Evolutionary conservation across 2,329 filamentous ascomycete genomes (phyloP).

Genomic region (Pseudohalonectria lignicola): DNA sequence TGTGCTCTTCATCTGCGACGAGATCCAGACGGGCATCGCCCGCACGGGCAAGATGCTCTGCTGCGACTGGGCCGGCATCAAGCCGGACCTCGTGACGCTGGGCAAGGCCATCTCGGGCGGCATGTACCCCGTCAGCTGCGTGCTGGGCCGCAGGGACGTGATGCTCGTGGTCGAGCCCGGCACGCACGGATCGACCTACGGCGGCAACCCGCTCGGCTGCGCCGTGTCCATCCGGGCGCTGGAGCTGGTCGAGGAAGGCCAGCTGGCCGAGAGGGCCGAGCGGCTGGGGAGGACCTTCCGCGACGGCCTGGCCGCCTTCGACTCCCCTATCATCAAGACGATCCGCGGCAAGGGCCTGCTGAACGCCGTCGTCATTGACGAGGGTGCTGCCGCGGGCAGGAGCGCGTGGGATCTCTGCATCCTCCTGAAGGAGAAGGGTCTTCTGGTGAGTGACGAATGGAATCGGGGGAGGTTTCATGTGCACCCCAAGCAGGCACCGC

Average conservation of each 20-base stretch:
- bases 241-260: constrained; percentile 86
- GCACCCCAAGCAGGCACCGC: too few species aligned
- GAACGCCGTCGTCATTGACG: constrained; percentile 94
- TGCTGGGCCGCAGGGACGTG: constrained; percentile 77
- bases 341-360: constrained; percentile 89
- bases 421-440: constrained; percentile 87
- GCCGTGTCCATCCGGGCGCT: constrained; percentile 92
- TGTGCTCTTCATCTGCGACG: constrained; percentile 90
- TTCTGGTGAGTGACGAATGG: constrained; percentile 60
- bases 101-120: constrained; percentile 97
- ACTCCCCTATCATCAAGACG: constrained; percentile 68
- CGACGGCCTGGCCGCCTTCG: constrained; percentile 61
- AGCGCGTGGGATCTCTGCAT: constrained; percentile 95
- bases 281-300: constrained; percentile 74
- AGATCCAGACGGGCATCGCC: constrained; percentile 97
- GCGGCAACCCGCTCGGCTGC: constrained; percentile 90
- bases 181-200: constrained; percentile 97
- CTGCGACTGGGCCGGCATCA: constrained; percentile 89
- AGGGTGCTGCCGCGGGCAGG: constrained; percentile 72
- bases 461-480: too few species aligned
- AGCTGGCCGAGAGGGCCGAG: constrained; percentile 70
- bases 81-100: constrained; percentile 87
- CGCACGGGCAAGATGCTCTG: constrained; percentile 90
- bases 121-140: constrained; percentile 97
- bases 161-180: constrained; percentile 96